Conservation (phyloP, 2,329 filamentous ascomycete genomes). For the Cercospora berteroae region DNA sequence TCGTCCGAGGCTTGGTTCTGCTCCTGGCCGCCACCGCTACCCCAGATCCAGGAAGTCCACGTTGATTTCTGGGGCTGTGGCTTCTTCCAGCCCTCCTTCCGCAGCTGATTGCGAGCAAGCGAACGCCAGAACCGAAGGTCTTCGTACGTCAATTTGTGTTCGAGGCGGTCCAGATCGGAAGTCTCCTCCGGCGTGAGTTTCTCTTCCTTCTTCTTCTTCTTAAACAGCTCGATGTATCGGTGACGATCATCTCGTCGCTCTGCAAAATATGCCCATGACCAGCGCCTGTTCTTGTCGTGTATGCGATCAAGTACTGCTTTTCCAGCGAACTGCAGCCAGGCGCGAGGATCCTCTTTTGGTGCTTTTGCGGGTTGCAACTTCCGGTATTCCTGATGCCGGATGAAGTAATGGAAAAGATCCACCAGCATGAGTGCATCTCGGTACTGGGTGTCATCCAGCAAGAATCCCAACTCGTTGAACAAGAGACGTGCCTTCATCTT, state of each 20-base stretch:
- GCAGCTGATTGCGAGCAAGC: conserved; percentile 85
- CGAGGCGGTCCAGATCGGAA: conserved; percentile 71
- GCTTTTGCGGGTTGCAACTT: conserved; percentile 81
- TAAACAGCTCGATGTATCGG: conserved; percentile 91
- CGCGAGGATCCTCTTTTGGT: conserved; percentile 84
- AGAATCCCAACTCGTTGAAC: conserved; percentile 96
- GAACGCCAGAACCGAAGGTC: conserved; percentile 97
- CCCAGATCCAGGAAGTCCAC: conserved; percentile 93
- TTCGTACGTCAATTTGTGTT: conserved; percentile 88
- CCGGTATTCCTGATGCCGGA: conserved; percentile 96
- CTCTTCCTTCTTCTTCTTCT: conserved; percentile 77
- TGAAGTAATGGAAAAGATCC: conserved; percentile 97
- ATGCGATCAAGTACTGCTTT: conserved; percentile 89
- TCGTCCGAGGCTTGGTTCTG: conserved; percentile 69
- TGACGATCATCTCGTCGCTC: conserved; percentile 87
- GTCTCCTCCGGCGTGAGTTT: conserved; percentile 66
- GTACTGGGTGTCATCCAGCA: conserved; percentile 97
- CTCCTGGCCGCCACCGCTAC: conserved; percentile 51
- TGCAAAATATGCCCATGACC: conserved; percentile 95
- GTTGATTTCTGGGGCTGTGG: conserved; percentile 68
- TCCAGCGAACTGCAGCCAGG: conserved; percentile 90
- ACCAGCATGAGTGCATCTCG: conserved; percentile 97
- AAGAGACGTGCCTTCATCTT: conserved; percentile 87
- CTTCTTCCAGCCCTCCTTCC: conserved; percentile 89
- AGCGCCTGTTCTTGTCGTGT: conserved; percentile 85